Conservation (phyloP, 2,329 filamentous ascomycete species). For the Nigrospora sphaerica region DNA sequence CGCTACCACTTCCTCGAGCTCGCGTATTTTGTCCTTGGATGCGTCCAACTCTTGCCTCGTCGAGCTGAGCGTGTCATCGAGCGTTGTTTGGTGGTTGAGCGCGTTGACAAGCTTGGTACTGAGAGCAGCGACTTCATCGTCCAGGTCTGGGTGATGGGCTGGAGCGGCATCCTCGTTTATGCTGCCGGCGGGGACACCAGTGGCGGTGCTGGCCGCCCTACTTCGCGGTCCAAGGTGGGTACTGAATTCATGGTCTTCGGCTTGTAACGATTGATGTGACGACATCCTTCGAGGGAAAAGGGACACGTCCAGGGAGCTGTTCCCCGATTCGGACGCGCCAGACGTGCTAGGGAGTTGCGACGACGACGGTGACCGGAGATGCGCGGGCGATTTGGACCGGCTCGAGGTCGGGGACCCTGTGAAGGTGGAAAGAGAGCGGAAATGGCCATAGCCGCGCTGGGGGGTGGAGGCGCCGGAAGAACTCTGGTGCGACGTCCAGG, state of each 20-base stretch:
- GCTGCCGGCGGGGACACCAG: constrained; percentile 6
- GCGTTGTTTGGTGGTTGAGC: constrained; percentile 88
- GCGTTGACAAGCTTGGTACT: constrained; percentile 96
- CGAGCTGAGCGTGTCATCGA: constrained; percentile 81
- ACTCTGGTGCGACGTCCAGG: constrained; percentile 41
- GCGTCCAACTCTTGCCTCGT: constrained; percentile 77
- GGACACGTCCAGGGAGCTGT: constrained; percentile 16
- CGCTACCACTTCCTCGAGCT: constrained; percentile 59
- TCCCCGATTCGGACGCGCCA: constrained; percentile 14
- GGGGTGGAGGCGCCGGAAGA: constrained; percentile 11
- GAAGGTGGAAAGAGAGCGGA: constrained; percentile 47
- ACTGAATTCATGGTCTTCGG: constrained; percentile 56
- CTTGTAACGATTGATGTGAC: constrained; percentile 29
- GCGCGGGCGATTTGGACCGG: constrained; percentile 28
- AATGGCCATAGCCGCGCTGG: constrained; percentile 36
- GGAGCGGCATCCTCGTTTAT: constrained; percentile 15
- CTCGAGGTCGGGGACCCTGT: constrained; percentile 29
- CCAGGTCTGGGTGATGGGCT: constrained; percentile 46
- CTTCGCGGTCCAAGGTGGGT: constrained; percentile 61
- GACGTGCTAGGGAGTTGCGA: constrained; percentile 31
- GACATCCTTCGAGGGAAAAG: constrained; percentile 24
- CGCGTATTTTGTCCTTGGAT: constrained; percentile 58
- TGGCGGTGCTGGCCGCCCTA: constrained; percentile 36
- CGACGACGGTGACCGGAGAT: constrained; percentile 16
- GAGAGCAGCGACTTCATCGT: constrained; percentile 75